Base-by-base conservation (phyloP, 176 grass and related monocot genomes). In the Alopecurus myosuroides region DNA sequence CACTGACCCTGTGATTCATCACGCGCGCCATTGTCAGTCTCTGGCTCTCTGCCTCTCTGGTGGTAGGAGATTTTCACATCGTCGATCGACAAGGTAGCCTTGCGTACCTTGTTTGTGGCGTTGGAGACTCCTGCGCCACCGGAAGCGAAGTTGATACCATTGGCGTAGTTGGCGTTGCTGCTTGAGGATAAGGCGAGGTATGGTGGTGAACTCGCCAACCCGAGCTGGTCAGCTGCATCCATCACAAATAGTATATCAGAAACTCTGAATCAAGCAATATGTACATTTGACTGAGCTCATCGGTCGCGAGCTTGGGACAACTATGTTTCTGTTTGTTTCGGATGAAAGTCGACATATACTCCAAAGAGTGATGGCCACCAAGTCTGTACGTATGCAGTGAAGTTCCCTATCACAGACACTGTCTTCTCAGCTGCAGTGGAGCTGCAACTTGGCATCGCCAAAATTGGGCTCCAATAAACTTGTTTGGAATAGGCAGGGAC, bases 131-230 rank as follows among this genome's bases (percentile, higher is more conserved):
- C 95, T 0, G 91, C 87, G 3, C 95, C 95, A 7, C 93, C 95
- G 0, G 95, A 98, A 23, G 95, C 95, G 44, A 98, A 98, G 84
- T 82, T 98, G 76, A 95, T 85, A 26, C 95, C 95, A 41, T 85
- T 84, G 0, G 86, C 76, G 50, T 86, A 98, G 40, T 78, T 88
- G 66, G 82, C 74, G 26, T 58, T 93, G 36, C 82, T 86, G 68
- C 84, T 93, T 0, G 80, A 78, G 1, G 95, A 52, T 30, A 98
- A 22, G 46, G 91, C 77, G 1, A 98, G 91, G 80, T 98, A 98
- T 1, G 95, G 88, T 9, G 85, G 91, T 1, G 93, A 82, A 8
- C 80, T 87, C 20, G 82, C 33, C 31, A 98, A 12, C 7, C 92
- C 92, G 0, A 98, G 88, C 34, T 66, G 93, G 23, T 86, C 80